Base-by-base conservation (phyloP, 2,329 filamentous ascomycete genomes). In the Clonostachys sp. region DNA sequence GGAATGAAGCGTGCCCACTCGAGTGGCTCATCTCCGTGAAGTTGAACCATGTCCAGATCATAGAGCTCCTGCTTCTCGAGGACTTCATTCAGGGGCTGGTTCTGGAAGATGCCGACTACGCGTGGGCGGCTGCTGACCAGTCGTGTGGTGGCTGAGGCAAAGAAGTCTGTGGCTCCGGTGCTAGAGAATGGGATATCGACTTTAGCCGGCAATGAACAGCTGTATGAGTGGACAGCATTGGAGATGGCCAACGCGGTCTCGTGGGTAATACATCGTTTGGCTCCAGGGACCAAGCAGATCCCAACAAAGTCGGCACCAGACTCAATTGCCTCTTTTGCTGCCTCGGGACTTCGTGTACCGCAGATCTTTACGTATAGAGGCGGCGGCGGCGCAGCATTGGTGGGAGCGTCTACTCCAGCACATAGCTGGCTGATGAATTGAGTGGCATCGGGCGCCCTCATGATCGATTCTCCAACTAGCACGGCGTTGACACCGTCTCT, bases 1-100 rank as follows among this genome's bases (percentile, higher is more conserved):
- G 94, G 91, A 44, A 99, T 90, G n/a, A 87, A 69, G 42, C 71
- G 80, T 2, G 91, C 86, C 91, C 92, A 99, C 63, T 99, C 94
- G 5, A 96, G 60, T 3, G 94, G 92, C 63, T 99, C 95, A 42
- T 86, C 79, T 9, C 94, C 95, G 61, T 99, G 94, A 3, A 99
- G 79, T 62, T 99, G 94, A 7, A 99, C 89, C 46, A 96, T 72
- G 62, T 99, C 94, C 41, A 99, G 80, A 42, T 78, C 75, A 54
- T 96, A 83, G 12, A 83, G 74, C 53, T 81, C 81, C 57, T 95
- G 88, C 63, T 92, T 83, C 52, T 84, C 79, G 45, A 97, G 74
- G 7, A 99, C 77, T 56, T 96, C 90, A 35, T 82, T 80, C 10
- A 99, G 74, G 1, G 92, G 83, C 61, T 97, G 92, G 63, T 96